Evolutionary conservation across 2,329 filamentous ascomycete species (phyloP), one percentile per base, ranked within the genome.

Genomic region (Microdochium bolleyi): DNA sequence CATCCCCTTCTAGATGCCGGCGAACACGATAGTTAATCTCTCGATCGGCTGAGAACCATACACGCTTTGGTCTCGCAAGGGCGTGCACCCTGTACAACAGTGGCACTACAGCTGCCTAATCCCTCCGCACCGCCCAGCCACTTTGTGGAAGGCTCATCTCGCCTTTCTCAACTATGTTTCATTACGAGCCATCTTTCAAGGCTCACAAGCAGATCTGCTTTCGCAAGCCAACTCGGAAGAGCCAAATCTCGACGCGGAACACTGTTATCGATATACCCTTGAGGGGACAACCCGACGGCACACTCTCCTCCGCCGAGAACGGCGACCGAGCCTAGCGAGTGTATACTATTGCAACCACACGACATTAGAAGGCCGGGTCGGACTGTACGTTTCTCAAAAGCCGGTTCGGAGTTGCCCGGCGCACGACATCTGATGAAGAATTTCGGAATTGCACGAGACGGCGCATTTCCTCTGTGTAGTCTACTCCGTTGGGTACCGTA

Each of bases 1-100:
- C 71, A 85, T 87, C 66, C 83, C 84, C 60, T 87, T 87, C 68
- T 87, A 85, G 78, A 24, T 16, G n/a, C n/a, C n/a, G 13, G 49
- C 37, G 48, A 24, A 54, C 49, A 21, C 16, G 32, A 13, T 41
- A 9, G 32, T n/a, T 46, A 19, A 46, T 46, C 16, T 22, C 41
- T 16, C 19, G 10, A 19, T n/a, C 7, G 7, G n/a, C 5, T n/a
- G 7, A 10, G 37, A 41, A 9, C 9, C 8, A 7, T 10, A 13
- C 7, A 7, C 37, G 11, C n/a, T 5, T 41, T n/a, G 9, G 37
- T 10, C 37, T n/a, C 19, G 5, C 8, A 16, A n/a, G 41, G 41
- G 9, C 41, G 41, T 10, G 4, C 14, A 19, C 41, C 41, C 19
- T 46, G 41, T 46, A 46, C 41, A 46, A 46, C 19, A 46, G 19